These are phyloP conservation scores for Hysterium pulicare DNA, from an alignment of 2,329 filamentous ascomycete species.

Conservation along the genomic window DNA sequence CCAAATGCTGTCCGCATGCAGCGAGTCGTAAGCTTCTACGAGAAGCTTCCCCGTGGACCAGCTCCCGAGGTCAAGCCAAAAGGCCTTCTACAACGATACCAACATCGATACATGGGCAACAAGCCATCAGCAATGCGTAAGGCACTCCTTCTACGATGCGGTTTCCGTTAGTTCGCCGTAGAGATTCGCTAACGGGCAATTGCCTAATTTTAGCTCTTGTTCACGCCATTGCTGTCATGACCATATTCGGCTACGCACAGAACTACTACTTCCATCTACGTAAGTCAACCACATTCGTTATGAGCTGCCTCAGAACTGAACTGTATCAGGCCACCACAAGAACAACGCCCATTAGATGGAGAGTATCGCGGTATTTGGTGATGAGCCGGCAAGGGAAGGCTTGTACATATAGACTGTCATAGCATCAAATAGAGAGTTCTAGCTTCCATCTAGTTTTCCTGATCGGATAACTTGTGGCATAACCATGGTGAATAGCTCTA, in stretches of 20 bases:
- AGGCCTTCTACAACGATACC: constrained; percentile 84
- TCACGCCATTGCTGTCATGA: constrained; percentile 75
- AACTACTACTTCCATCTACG: constrained; percentile 99
- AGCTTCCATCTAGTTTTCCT: constrained; percentile 8
- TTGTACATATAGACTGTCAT: constrained; percentile 40
- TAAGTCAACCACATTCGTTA: constrained; percentile 52
- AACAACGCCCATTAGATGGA: constrained; percentile 88
- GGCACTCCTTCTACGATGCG: constrained; percentile 49
- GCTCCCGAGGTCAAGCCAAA: constrained; percentile 79
- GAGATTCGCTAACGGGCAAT: constrained; percentile 8
- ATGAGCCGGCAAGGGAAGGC: constrained; percentile 9
- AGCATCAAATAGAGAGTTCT: constrained; percentile 29
- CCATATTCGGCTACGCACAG: constrained; percentile 86
- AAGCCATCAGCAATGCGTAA: constrained; percentile 85
- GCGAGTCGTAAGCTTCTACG: constrained; percentile 97
- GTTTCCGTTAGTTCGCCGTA: no score
- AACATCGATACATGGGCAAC: constrained; percentile 86
- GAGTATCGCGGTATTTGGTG: constrained; percentile 2
- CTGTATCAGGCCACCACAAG: constrained; percentile 88
- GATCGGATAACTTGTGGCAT: no score
- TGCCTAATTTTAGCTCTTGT: constrained; percentile 66
- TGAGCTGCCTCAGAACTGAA: constrained; percentile 9
- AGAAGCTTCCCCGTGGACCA: constrained; percentile 90
- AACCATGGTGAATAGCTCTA: no score
- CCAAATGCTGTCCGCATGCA: constrained; percentile 98